These are phyloP conservation scores for Serendipita sp. DNA, from an alignment of 768 basidiomycete species.

Conservation along the genomic window DNA sequence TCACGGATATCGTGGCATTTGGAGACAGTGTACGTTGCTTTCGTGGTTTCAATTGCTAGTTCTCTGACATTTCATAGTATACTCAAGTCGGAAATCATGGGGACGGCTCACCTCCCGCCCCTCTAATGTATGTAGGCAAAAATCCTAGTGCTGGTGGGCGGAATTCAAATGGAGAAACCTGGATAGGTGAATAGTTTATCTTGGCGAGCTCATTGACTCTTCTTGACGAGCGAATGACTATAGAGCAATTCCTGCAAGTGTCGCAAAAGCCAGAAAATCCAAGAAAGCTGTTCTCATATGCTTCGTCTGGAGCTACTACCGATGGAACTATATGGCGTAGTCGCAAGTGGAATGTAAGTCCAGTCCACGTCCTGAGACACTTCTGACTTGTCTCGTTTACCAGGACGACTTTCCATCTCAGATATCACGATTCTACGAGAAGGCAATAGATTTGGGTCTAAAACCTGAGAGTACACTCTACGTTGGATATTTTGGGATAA, in stretches of 20 bases:
- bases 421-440: background rate
- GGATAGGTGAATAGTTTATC: background rate
- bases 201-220: background rate
- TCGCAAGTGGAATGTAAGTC: background rate
- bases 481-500: background rate
- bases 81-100: background rate
- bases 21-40: background rate
- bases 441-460: background rate
- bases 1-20: background rate
- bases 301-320: background rate
- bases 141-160: background rate
- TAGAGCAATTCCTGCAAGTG: background rate
- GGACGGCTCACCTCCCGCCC: background rate
- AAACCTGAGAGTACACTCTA: background rate
- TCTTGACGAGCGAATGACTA: background rate
- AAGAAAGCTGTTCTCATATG: background rate
- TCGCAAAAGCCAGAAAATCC: background rate
- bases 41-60: too few species aligned
- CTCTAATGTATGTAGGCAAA: background rate
- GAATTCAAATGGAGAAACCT: background rate
- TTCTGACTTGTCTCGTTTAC: background rate
- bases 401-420: conserved; percentile 1
- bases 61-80: background rate
- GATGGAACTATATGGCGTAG: background rate
- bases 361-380: background rate